Evolutionary conservation across 2,329 filamentous ascomycete genomes (phyloP).

Genomic region (Ustulina deusta): DNA sequence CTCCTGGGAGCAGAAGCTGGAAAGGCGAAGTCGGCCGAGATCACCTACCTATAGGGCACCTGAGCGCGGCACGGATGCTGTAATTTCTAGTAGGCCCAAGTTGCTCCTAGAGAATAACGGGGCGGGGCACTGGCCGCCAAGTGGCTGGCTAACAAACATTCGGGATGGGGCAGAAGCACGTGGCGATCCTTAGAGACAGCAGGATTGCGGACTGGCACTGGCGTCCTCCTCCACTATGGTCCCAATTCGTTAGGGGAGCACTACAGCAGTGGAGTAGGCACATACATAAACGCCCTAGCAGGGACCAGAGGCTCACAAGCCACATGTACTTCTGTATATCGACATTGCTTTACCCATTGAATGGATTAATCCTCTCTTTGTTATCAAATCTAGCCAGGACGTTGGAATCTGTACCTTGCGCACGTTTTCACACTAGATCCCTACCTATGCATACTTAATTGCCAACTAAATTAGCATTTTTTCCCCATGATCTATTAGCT

Average conservation of each 20-base stretch:
- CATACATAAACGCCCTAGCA: neutral
- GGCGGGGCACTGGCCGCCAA: constrained; percentile 4
- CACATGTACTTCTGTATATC: neutral
- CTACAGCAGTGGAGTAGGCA: constrained; percentile 5
- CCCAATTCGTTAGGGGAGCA: constrained; percentile 9
- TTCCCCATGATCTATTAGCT: neutral
- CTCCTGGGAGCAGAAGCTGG: no score
- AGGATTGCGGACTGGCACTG: constrained; percentile 5
- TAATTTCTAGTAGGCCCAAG: neutral
- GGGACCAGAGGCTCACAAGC: constrained; percentile 1
- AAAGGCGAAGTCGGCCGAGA: no score
- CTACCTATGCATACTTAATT: neutral
- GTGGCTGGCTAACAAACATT: constrained; percentile 2
- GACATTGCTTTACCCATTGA: neutral
- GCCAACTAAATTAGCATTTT: neutral
- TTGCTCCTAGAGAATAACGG: constrained; percentile 5
- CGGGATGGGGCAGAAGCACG: neutral
- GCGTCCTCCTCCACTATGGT: constrained; percentile 10
- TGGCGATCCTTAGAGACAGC: neutral
- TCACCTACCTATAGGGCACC: no score
- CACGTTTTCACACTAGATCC: neutral
- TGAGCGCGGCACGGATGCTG: no score
- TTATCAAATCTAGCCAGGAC: no score
- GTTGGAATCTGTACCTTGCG: no score
- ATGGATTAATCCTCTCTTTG: neutral